A percentile compares a stretch with the other conserved stretches of the same genome.
Evolutionary conservation across 1,139 yeast species (phyloP).

Genomic region (Geotrichum aggregatum): DNA sequence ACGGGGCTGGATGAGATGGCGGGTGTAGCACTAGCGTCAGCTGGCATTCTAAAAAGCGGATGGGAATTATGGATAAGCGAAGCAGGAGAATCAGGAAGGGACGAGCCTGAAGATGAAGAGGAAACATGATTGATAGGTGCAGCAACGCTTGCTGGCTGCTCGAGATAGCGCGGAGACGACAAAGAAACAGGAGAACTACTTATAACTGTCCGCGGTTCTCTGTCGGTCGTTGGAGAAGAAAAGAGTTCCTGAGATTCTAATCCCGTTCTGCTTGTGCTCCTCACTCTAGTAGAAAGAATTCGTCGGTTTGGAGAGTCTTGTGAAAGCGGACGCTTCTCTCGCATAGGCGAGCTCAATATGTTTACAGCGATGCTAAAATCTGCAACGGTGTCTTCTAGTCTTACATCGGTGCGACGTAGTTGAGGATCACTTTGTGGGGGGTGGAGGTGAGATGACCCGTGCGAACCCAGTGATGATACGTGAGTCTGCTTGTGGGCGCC

Average conservation of each 20-base stretch:
- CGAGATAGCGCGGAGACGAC: not conserved
- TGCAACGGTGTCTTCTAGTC: slow-evolving; percentile 14
- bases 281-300: not conserved
- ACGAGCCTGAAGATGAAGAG: not conserved
- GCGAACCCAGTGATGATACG: not conserved
- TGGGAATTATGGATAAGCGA: slow-evolving; percentile 1
- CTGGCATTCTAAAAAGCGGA: not conserved
- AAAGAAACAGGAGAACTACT: not conserved
- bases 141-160: not conserved
- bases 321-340: not conserved
- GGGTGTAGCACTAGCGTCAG: not conserved
- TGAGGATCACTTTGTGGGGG: not conserved
- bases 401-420: not conserved
- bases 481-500: slow-evolving; percentile 7
- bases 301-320: slow-evolving; percentile 2
- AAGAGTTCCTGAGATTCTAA: not conserved
- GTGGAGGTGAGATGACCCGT: not conserved
- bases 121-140: not conserved
- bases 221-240: not conserved
- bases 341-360: not conserved
- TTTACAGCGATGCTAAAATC: not conserved
- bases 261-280: not conserved
- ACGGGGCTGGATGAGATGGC: not conserved
- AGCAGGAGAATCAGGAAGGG: not conserved
- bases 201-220: not conserved